phyloP scores from a whole-genome alignment of 768 basidiomycete species.

The Trametes villosa region DNA sequence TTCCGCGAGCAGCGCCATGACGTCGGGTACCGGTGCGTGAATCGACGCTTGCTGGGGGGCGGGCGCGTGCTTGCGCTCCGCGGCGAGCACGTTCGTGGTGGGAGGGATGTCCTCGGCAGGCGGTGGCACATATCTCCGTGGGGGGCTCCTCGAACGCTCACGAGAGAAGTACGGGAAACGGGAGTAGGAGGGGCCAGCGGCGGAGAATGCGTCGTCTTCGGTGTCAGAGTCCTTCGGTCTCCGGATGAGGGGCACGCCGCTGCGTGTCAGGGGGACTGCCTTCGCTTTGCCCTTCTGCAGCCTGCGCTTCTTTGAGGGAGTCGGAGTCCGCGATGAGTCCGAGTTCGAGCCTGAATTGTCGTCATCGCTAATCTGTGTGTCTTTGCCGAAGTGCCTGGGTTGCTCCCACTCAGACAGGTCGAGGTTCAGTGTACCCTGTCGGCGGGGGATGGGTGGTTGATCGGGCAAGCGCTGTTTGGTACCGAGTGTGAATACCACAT shows the following conservation, averaged over 20 bases:
- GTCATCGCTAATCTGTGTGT: background rate
- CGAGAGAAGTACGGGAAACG: too few relatives aligned
- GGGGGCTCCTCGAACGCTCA: background rate
- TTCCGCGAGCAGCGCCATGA: slow-evolving; percentile 5
- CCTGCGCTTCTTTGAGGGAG: background rate
- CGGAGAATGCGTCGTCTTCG: background rate
- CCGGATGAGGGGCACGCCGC: slow-evolving; percentile 3
- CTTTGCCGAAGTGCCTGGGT: slow-evolving; percentile 7
- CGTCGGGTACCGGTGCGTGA: slow-evolving; percentile 3
- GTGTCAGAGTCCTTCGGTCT: background rate
- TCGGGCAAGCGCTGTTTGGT: slow-evolving; percentile 11
- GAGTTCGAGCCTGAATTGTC: background rate
- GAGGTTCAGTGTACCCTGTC: slow-evolving; percentile 2
- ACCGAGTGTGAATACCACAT: background rate
- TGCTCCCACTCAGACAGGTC: slow-evolving; percentile 2
- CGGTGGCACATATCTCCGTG: too few relatives aligned
- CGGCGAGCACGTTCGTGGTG: background rate
- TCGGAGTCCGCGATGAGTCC: background rate
- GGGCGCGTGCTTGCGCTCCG: background rate
- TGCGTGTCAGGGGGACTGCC: background rate
- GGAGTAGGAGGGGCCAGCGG: background rate
- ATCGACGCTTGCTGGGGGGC: background rate
- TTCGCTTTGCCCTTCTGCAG: background rate
- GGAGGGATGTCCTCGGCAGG: background rate
- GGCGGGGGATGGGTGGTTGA: slow-evolving; percentile 17